phyloP scores from a whole-genome alignment of 140 eudicot species.

The Anethum foeniculum region DNA sequence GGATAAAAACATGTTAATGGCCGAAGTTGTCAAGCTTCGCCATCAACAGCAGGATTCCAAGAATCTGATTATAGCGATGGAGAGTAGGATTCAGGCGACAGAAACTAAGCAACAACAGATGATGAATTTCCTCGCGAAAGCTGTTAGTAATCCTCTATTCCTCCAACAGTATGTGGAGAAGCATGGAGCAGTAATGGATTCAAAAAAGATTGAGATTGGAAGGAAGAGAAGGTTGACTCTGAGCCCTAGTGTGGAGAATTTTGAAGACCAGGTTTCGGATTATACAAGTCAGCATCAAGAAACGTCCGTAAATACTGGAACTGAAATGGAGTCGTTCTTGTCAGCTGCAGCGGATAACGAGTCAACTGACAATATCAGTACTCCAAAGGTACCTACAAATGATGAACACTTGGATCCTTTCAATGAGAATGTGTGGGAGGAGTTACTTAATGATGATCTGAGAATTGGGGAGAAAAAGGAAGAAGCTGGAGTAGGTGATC shows the following conservation, averaged over 20 bases:
- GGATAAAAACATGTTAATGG: slow-evolving; percentile 20
- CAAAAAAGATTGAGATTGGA: slow-evolving; percentile 7
- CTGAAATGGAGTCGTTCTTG: slow-evolving; percentile 41
- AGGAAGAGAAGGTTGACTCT: slow-evolving; percentile 11
- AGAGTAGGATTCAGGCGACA: slow-evolving; percentile 13
- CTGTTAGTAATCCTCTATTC: slow-evolving; percentile 21
- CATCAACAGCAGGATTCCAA: slow-evolving; percentile 26
- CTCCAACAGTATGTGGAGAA: slow-evolving; percentile 13
- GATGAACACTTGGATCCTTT: slow-evolving; percentile 21
- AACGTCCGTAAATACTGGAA: slow-evolving; percentile 10
- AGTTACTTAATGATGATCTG: slow-evolving; percentile 43
- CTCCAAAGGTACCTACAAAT: slow-evolving; percentile 4
- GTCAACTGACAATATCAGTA: slow-evolving; percentile 31
- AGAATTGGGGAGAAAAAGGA: slow-evolving; percentile 22
- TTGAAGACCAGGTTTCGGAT: not conserved
- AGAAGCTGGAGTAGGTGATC: slow-evolving; percentile 23
- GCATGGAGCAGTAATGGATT: not conserved
- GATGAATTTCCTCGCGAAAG: slow-evolving; percentile 25
- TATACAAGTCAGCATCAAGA: slow-evolving; percentile 6
- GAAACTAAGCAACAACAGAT: slow-evolving; percentile 23
- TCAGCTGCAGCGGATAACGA: slow-evolving; percentile 38
- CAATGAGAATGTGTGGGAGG: slow-evolving; percentile 47
- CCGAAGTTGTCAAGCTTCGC: slow-evolving; percentile 22
- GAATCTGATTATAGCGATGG: slow-evolving; percentile 17
- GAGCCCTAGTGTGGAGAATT: slow-evolving; percentile 9